Evolutionary conservation across 495 filamentous ascomycete species (phyloP).

Genomic region (Entonaema liquescens): DNA sequence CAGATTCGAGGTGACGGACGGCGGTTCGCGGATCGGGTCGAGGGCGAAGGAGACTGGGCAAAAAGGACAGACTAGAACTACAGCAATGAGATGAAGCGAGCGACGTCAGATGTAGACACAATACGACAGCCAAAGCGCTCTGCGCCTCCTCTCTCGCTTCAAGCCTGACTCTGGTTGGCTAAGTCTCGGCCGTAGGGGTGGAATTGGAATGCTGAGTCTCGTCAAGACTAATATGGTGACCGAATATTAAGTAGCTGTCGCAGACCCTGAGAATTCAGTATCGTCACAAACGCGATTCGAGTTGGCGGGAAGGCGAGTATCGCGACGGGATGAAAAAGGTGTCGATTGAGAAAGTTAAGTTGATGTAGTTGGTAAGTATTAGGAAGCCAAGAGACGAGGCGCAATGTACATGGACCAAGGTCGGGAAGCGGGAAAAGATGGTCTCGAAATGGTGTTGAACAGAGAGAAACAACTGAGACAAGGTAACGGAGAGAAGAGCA

Average conservation of each 20-base stretch:
- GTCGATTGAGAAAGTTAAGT: constrained; percentile 1
- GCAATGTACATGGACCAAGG: constrained; percentile 23
- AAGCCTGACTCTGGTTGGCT: constrained; percentile 15
- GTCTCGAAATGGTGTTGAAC: constrained; percentile 17
- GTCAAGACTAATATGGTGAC: constrained; percentile 22
- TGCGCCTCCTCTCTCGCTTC: constrained; percentile 31
- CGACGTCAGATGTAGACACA: constrained; percentile 36
- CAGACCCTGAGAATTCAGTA: constrained; percentile 28
- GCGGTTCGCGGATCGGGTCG: constrained; percentile 10
- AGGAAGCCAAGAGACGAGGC: constrained; percentile 25
- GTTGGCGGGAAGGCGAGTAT: constrained; percentile 15
- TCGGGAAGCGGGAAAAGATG: constrained; percentile 19
- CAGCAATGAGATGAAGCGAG: constrained; percentile 40
- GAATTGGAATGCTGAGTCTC: constrained; percentile 41
- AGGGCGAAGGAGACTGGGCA: constrained; percentile 26
- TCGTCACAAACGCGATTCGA: constrained; percentile 22
- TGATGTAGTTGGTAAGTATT: constrained; percentile 19
- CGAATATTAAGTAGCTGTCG: constrained; percentile 18
- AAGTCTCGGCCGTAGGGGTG: constrained; percentile 23
- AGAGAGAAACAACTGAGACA: constrained; percentile 14
- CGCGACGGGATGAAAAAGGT: constrained; percentile 16
- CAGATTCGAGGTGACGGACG: constrained; percentile 9
- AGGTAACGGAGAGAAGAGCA: constrained; percentile 13
- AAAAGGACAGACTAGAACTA: constrained; percentile 34
- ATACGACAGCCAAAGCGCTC: constrained; percentile 31